Conservation (phyloP, 2,329 filamentous ascomycete genomes). For the Colletotrichum simmondsii region DNA sequence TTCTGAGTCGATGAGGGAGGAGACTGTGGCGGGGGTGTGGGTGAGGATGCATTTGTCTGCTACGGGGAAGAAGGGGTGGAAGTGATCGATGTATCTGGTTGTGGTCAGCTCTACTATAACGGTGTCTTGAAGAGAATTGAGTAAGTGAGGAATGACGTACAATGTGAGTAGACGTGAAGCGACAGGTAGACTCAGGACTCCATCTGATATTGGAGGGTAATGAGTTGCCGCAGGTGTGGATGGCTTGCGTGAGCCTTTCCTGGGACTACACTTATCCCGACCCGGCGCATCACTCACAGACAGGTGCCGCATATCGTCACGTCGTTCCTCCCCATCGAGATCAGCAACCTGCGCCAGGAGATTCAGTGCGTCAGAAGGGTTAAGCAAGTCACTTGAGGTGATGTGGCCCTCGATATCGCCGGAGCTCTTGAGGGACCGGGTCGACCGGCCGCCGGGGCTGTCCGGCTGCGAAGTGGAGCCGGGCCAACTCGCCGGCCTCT, state of each 20-base stretch:
- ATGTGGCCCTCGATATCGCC: constrained; percentile 50
- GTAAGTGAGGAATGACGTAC: constrained; percentile 38
- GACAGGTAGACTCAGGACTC: constrained; percentile 40
- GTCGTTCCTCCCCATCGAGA: constrained; percentile 40
- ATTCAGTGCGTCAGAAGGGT: constrained; percentile 54
- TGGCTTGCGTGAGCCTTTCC: not conserved
- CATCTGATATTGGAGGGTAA: constrained; percentile 48
- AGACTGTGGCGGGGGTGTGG: constrained; percentile 65
- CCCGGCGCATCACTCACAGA: constrained; percentile 15
- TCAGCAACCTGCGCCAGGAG: constrained; percentile 54
- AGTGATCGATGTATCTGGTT: constrained; percentile 70
- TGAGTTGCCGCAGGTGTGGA: constrained; percentile 10
- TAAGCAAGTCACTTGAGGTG: constrained; percentile 51
- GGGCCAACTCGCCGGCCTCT: constrained; percentile 26
- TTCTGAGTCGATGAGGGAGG: constrained; percentile 64
- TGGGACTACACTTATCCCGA: constrained; percentile 28
- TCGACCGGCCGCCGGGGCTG: constrained; percentile 33
- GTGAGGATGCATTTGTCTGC: constrained; percentile 71
- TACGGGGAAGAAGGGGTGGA: constrained; percentile 77
- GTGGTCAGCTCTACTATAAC: not conserved
- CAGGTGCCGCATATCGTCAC: constrained; percentile 33
- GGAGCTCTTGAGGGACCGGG: constrained; percentile 22
- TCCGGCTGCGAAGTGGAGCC: constrained; percentile 26
- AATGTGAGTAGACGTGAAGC: constrained; percentile 17
- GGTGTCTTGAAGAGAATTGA: constrained; percentile 21